phyloP scores from a whole-genome alignment of 202 grass and related monocot genomes.

The Zizania palustris region DNA sequence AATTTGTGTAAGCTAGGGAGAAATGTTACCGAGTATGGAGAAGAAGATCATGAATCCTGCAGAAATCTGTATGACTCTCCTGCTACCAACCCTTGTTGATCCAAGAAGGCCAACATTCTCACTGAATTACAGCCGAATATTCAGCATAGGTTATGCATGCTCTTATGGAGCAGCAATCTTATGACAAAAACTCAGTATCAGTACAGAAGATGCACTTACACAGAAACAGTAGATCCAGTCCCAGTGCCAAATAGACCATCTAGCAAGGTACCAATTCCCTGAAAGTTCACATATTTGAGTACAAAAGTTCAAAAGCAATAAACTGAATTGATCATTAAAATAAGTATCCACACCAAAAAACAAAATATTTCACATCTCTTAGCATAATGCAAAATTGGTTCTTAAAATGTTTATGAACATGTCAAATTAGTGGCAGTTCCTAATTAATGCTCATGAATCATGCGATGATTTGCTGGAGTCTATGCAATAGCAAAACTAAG shows the following conservation, averaged over 20 bases:
- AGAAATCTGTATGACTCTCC: conserved; percentile 94
- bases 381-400: background rate
- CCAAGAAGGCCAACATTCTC: conserved; percentile 99
- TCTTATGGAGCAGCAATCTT: conserved; percentile 18
- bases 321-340: background rate
- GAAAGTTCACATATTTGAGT: conserved; percentile 29
- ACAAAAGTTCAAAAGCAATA: background rate
- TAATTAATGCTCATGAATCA: conserved; percentile 16
- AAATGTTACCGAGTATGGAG: conserved; percentile 76
- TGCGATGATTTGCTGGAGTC: background rate
- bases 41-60: conserved; percentile 99
- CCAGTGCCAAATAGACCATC: conserved; percentile 84
- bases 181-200: conserved; percentile 37
- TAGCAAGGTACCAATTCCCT: conserved; percentile 87
- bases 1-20: background rate
- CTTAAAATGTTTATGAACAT: background rate
- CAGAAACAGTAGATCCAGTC: conserved; percentile 89
- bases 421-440: background rate
- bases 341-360: background rate
- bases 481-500: background rate
- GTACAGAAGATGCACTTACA: conserved; percentile 66
- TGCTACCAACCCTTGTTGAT: conserved; percentile 89
- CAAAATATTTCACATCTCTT: background rate
- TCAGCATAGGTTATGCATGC: background rate
- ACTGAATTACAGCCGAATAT: conserved; percentile 45